A percentile compares a stretch with the other conserved stretches of the same genome.
Evolutionary conservation across 148 eudicot genomes (phyloP).

Genomic region (Beta vulgaris): DNA sequence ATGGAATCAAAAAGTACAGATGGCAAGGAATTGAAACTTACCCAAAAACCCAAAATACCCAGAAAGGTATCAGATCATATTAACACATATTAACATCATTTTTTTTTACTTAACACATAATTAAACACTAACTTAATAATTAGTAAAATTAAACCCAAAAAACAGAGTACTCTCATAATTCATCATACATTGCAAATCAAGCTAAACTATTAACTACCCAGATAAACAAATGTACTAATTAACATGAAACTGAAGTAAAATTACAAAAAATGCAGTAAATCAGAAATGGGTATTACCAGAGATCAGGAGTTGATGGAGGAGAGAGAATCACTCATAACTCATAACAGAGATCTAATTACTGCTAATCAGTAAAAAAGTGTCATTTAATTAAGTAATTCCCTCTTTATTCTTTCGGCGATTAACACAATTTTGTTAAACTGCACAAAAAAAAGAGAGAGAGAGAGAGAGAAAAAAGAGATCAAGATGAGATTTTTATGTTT

Average conservation of each 20-base stretch:
- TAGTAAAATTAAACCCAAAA: background rate
- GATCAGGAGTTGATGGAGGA: conserved; percentile 6
- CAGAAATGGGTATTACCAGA: conserved; percentile 30
- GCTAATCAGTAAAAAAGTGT: background rate
- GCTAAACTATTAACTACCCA: conserved; percentile 14
- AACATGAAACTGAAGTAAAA: background rate
- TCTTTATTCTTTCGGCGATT: conserved; percentile 24
- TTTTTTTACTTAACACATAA: background rate
- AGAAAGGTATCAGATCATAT: conserved; percentile 30
- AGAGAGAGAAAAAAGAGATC: background rate
- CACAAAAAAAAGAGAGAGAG: background rate
- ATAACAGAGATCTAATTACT: background rate
- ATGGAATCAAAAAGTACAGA: conserved; percentile 3
- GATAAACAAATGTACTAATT: background rate
- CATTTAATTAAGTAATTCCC: conserved; percentile 6
- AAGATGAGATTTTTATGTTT: conserved; percentile 21
- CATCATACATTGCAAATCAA: conserved; percentile 14
- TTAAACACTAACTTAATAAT: background rate
- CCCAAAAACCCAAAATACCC: conserved; percentile 18
- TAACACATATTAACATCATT: background rate
- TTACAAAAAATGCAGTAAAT: conserved; percentile 14
- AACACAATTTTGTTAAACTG: conserved; percentile 22
- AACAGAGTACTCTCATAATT: conserved; percentile 17
- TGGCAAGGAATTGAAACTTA: conserved; percentile 16
- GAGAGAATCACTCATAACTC: background rate